Conservation (phyloP, 208 protist species). For the Crithidia fasciculata region DNA sequence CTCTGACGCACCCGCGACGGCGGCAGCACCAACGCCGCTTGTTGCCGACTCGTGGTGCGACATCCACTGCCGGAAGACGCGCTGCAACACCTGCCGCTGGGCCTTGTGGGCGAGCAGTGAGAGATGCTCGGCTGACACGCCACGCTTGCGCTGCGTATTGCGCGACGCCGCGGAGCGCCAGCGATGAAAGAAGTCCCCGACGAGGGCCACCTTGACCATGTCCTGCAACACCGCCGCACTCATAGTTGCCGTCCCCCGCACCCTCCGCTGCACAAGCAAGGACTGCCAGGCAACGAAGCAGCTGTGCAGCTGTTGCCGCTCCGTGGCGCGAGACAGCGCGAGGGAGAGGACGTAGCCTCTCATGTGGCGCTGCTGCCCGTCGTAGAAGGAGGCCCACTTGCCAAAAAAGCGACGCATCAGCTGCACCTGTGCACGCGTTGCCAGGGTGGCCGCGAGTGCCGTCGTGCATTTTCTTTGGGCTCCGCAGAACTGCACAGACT, state of each 20-base stretch:
- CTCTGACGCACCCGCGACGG: too few relatives aligned
- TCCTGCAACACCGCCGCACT: conserved; percentile 33
- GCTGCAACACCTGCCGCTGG: conserved; percentile 48
- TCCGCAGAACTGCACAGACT: conserved; percentile 18
- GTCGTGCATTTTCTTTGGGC: conserved; percentile 11
- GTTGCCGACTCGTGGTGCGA: conserved; percentile 8
- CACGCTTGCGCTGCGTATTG: neutral
- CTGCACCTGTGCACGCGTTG: conserved; percentile 37
- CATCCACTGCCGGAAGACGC: conserved; percentile 42
- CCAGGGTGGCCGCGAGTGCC: conserved; percentile 38
- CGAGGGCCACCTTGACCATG: conserved; percentile 14
- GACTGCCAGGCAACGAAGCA: conserved; percentile 58
- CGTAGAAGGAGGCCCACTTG: conserved; percentile 74
- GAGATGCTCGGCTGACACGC: conserved; percentile 34
- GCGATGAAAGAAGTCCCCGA: conserved; percentile 42
- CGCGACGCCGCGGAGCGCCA: conserved; percentile 34
- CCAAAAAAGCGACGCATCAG: conserved; percentile 62
- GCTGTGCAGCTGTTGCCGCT: conserved; percentile 36
- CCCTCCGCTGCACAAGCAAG: conserved; percentile 15
- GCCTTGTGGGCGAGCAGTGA: conserved; percentile 43
- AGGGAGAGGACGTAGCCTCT: conserved; percentile 44
- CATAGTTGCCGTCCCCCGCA: conserved; percentile 10
- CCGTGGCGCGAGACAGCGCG: conserved; percentile 51
- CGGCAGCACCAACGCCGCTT: too few relatives aligned
- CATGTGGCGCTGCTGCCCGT: conserved; percentile 58